A percentile compares a stretch with the other conserved stretches of the same genome.
Evolutionary conservation across 495 filamentous ascomycete species (phyloP).

Genomic region (Aspergillus cristatus): DNA sequence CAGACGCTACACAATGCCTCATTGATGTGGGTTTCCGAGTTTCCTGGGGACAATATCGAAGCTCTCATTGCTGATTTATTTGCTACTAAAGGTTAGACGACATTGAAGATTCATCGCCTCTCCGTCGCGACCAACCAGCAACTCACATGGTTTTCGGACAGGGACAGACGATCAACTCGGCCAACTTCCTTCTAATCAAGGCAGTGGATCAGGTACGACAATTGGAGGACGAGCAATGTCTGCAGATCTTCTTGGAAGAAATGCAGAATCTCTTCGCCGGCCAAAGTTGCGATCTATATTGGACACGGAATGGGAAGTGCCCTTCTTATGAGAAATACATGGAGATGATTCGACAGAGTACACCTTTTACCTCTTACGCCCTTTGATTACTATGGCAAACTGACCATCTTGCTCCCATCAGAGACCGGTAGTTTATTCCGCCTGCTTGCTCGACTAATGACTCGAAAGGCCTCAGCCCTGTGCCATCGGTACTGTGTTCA

Average conservation of each 20-base stretch:
- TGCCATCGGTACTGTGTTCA: constrained; percentile 3
- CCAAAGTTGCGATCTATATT: constrained; percentile 29
- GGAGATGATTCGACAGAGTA: constrained; percentile 22
- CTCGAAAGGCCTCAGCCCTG: constrained; percentile 6
- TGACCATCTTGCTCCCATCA: not conserved
- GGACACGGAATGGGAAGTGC: constrained; percentile 17
- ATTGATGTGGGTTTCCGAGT: constrained; percentile 8
- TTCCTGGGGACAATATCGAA: no score
- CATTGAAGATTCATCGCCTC: constrained; percentile 28
- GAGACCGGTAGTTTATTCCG: constrained; percentile 34
- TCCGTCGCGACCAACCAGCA: constrained; percentile 28
- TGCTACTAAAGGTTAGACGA: constrained; percentile 25
- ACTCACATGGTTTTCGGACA: constrained; percentile 27
- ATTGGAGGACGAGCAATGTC: constrained; percentile 21
- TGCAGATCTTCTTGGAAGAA: constrained; percentile 15
- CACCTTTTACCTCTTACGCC: not conserved
- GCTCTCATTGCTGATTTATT: constrained; percentile 4
- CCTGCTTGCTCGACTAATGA: constrained; percentile 20
- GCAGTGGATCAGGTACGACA: constrained; percentile 46
- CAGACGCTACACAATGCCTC: constrained; percentile 15
- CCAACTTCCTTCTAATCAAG: constrained; percentile 62
- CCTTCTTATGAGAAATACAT: constrained; percentile 25
- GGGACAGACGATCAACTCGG: constrained; percentile 41
- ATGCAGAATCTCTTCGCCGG: constrained; percentile 23
- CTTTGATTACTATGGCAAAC: not conserved